phyloP scores from a whole-genome alignment of 441 rosid genomes.

The Euphorbia neoarborescens region DNA sequence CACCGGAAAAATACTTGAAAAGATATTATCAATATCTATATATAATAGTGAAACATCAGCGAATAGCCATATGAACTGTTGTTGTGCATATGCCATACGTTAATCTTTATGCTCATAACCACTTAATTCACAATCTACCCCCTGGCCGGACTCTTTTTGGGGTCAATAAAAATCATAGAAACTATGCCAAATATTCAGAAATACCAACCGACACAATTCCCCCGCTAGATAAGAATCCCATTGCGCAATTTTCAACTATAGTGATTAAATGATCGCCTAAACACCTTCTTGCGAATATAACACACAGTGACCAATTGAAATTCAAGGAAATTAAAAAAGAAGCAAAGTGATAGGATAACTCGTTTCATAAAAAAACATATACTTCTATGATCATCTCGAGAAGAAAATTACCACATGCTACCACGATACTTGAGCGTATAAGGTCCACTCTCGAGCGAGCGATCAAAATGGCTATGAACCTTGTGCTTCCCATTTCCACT shows the following conservation, averaged over 20 bases:
- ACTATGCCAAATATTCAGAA: neutral
- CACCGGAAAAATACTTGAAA: neutral
- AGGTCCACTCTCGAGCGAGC: slow-evolving; percentile 87
- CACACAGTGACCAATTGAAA: neutral
- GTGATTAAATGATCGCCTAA: neutral
- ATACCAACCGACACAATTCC: neutral
- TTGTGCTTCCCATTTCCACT: slow-evolving; percentile 83
- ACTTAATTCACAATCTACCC: neutral
- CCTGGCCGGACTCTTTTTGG: neutral
- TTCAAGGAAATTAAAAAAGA: neutral
- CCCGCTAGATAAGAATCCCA: neutral
- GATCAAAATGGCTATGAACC: slow-evolving; percentile 90
- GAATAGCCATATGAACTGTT: neutral
- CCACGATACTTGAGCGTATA: slow-evolving; percentile 90
- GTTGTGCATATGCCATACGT: neutral
- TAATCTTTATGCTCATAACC: neutral
- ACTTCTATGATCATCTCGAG: neutral
- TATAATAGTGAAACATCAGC: neutral
- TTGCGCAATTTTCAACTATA: neutral
- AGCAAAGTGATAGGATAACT: neutral
- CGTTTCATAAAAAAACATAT: neutral
- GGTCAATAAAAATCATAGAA: neutral
- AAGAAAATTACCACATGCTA: slow-evolving; percentile 68
- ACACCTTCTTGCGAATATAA: neutral
- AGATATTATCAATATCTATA: neutral